Percentiles rank a stretch among this genome's conserved stretches.
Conservation (phyloP, 202 grass and related monocot species). For the Schoenoplectus triqueter region DNA sequence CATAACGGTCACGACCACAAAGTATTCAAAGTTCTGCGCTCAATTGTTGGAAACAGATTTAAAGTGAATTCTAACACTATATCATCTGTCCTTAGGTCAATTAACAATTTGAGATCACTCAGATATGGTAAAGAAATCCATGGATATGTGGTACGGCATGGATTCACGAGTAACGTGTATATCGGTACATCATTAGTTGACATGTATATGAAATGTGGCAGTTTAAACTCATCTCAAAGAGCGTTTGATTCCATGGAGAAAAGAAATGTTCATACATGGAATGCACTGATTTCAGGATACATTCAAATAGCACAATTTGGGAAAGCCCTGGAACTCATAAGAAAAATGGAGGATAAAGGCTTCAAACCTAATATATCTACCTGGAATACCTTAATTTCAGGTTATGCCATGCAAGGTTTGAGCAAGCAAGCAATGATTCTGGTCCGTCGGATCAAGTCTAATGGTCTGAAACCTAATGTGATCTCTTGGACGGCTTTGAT, state of each 20-base stretch:
- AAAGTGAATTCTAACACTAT: slow-evolving; percentile 54
- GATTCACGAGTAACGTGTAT: slow-evolving; percentile 52
- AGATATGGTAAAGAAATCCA: slow-evolving; percentile 62
- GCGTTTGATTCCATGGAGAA: slow-evolving; percentile 62
- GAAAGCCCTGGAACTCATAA: slow-evolving; percentile 56
- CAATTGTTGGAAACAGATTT: slow-evolving; percentile 49
- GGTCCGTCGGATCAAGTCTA: slow-evolving; percentile 62
- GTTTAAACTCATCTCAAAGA: slow-evolving; percentile 49
- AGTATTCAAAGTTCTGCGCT: slow-evolving; percentile 49
- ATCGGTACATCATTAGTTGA: slow-evolving; percentile 69
- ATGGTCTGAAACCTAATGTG: slow-evolving; percentile 63
- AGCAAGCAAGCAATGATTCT: slow-evolving; percentile 65
- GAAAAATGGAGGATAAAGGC: slow-evolving; percentile 61
- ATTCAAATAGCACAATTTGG: slow-evolving; percentile 49
- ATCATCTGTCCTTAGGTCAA: slow-evolving; percentile 64
- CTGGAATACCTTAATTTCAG: slow-evolving; percentile 84
- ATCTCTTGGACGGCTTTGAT: slow-evolving; percentile 75
- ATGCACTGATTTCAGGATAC: slow-evolving; percentile 74
- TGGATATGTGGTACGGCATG: slow-evolving; percentile 58
- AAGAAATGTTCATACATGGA: slow-evolving; percentile 75
- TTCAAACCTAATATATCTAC: slow-evolving; percentile 69
- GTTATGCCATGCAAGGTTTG: slow-evolving; percentile 59
- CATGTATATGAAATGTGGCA: slow-evolving; percentile 73
- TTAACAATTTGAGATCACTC: slow-evolving; percentile 51
- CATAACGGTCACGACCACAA: slow-evolving; percentile 52